Conservation (phyloP, 2,329 filamentous ascomycete genomes). For the Chaetothyriales sp. region DNA sequence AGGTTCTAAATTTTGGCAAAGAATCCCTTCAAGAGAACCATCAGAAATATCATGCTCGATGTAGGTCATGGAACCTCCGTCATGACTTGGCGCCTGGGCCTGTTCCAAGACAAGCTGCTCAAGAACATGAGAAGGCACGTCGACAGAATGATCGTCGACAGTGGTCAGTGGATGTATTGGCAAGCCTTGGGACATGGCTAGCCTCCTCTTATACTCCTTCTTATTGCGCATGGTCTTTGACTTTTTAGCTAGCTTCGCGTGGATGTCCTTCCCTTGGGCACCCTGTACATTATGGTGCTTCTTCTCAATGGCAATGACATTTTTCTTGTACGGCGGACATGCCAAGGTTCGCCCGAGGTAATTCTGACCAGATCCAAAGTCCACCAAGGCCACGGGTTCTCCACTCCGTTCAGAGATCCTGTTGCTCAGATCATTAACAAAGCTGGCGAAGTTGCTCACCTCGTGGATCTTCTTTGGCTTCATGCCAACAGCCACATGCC, state of each 20-base stretch:
- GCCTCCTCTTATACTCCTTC: slow-evolving; percentile 36
- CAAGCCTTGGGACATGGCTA: slow-evolving; percentile 3
- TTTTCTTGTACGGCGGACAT: slow-evolving; percentile 66
- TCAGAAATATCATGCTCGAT: slow-evolving; percentile 31
- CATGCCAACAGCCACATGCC: slow-evolving; percentile 74
- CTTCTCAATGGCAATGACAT: slow-evolving; percentile 83
- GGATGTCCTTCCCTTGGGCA: slow-evolving; percentile 69
- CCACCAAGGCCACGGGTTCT: slow-evolving; percentile 57
- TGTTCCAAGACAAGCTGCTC: slow-evolving; percentile 2
- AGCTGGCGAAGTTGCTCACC: slow-evolving; percentile 77
- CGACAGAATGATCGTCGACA: neutral
- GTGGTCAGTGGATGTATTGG: slow-evolving; percentile 2
- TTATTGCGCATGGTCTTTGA: slow-evolving; percentile 65
- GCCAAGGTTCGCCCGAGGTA: slow-evolving; percentile 83
- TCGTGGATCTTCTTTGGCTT: slow-evolving; percentile 92
- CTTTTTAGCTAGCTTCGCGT: slow-evolving; percentile 60
- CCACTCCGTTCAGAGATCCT: slow-evolving; percentile 32
- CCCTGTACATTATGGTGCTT: slow-evolving; percentile 72
- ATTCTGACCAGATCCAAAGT: slow-evolving; percentile 94
- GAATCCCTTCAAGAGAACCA: slow-evolving; percentile 24
- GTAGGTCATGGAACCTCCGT: slow-evolving; percentile 25
- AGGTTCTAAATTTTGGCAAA: slow-evolving; percentile 16
- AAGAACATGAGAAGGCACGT: neutral
- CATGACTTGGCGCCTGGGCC: slow-evolving; percentile 1
- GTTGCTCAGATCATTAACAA: slow-evolving; percentile 53